phyloP scores from a whole-genome alignment of 176 grass and related monocot genomes.

The Poa pratensis region DNA sequence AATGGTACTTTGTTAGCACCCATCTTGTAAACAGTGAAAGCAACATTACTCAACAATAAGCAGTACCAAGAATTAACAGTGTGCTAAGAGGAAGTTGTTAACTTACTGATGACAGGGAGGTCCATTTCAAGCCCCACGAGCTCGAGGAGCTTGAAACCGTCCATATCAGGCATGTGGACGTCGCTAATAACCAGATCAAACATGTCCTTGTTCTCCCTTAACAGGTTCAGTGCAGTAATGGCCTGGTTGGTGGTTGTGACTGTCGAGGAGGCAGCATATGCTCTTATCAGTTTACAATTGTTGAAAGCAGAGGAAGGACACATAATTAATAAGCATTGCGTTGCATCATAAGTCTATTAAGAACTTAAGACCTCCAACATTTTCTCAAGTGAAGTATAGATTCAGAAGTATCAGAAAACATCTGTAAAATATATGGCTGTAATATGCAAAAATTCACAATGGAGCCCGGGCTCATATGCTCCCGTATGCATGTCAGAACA shows the following conservation, averaged over 20 bases:
- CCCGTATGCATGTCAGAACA: conserved; percentile 28
- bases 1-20: conserved; percentile 26
- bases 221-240: conserved; percentile 62
- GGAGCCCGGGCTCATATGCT: too few relatives aligned
- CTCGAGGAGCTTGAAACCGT: conserved; percentile 90
- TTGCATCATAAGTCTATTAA: not conserved
- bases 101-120: conserved; percentile 95
- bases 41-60: conserved; percentile 3
- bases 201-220: conserved; percentile 76
- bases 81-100: not conserved
- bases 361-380: not conserved
- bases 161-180: conserved; percentile 82
- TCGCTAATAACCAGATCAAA: conserved; percentile 97
- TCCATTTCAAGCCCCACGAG: conserved; percentile 89
- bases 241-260: conserved; percentile 78
- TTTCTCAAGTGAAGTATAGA: conserved; percentile 20
- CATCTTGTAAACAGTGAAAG: conserved; percentile 9
- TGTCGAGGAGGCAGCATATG: conserved; percentile 39
- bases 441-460: too few relatives aligned
- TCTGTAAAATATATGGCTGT: not conserved
- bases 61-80: not conserved
- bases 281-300: conserved; percentile 28
- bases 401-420: not conserved
- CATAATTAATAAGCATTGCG: not conserved
- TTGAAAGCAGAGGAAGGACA: not conserved